Evolutionary conservation across 345 rosid species (phyloP).

Genomic region (Psidium friedrichsthalianum): DNA sequence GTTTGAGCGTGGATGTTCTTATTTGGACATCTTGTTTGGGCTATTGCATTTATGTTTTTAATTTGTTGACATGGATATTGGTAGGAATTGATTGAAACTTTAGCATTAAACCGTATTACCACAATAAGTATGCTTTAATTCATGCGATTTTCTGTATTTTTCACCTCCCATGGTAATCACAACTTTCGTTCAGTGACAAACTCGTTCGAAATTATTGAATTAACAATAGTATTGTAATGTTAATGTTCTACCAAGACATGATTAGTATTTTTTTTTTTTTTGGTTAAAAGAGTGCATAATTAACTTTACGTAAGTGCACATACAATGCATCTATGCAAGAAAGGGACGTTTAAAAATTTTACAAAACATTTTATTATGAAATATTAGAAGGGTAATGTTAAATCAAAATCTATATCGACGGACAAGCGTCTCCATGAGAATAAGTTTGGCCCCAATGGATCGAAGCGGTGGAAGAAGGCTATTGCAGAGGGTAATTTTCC

Average conservation of each 20-base stretch:
- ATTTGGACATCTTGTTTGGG: too few species aligned
- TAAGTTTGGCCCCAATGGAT: too few species aligned
- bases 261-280: neutral
- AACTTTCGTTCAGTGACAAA: neutral
- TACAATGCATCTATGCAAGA: neutral
- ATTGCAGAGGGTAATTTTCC: too few species aligned
- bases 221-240: neutral
- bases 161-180: neutral
- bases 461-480: too few species aligned
- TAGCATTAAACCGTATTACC: neutral
- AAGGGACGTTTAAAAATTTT: neutral
- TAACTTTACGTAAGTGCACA: neutral
- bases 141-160: neutral
- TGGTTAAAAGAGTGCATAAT: neutral
- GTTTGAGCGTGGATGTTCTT: too few species aligned
- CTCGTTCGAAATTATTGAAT: neutral
- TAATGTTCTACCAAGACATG: neutral
- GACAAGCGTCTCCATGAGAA: too few species aligned
- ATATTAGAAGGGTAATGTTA: neutral
- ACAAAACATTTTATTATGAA: neutral
- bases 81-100: too few species aligned
- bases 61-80: too few species aligned
- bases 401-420: too few species aligned
- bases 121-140: neutral
- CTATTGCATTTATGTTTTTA: too few species aligned